Conservation (phyloP, 768 basidiomycete genomes). For the Kwoniella sp. region DNA sequence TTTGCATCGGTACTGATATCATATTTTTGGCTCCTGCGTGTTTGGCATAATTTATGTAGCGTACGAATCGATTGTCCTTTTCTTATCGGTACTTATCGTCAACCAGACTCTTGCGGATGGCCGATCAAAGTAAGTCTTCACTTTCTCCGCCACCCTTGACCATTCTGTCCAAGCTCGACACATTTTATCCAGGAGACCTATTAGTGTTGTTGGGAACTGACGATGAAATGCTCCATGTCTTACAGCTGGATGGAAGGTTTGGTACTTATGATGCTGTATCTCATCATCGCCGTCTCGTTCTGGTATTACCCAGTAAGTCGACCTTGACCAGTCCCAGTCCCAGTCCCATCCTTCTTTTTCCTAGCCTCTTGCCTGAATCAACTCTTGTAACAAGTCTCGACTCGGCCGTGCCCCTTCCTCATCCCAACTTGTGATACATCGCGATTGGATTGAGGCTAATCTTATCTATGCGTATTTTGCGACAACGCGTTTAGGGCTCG, state of each 20-base stretch:
- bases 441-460: background rate
- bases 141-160: background rate
- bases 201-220: too few species aligned
- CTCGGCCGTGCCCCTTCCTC: too few species aligned
- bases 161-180: too few species aligned
- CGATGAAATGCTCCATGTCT: too few species aligned
- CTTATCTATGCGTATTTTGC: background rate
- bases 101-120: slow-evolving; percentile 80
- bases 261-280: slow-evolving; percentile 72
- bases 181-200: background rate
- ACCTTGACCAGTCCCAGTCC: background rate
- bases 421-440: background rate
- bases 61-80: slow-evolving; percentile 72
- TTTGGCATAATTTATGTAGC: slow-evolving; percentile 46
- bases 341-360: background rate
- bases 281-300: slow-evolving; percentile 65
- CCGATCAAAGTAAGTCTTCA: slow-evolving; percentile 40
- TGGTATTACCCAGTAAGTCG: slow-evolving; percentile 53
- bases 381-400: too few species aligned
- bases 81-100: slow-evolving; percentile 67
- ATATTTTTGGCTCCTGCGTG: too few species aligned
- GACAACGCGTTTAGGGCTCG: too few species aligned
- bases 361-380: background rate
- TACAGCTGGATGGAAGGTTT: slow-evolving; percentile 81
- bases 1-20: too few species aligned